Evolutionary conservation across 2,329 filamentous ascomycete genomes (phyloP).

Genomic region (Epichloe sibirici): DNA sequence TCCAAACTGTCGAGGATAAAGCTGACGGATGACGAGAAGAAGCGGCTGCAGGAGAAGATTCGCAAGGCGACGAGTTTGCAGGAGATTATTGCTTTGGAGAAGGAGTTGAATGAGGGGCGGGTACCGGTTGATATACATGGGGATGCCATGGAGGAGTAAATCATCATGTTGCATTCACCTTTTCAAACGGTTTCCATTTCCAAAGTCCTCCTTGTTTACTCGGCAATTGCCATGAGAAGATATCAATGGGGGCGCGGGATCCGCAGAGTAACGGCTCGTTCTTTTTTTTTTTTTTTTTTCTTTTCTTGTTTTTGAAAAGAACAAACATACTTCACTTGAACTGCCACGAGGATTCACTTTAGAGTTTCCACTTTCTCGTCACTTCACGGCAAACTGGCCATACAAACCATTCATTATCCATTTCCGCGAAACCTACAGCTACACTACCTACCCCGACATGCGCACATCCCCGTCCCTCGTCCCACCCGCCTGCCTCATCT

Average conservation of each 20-base stretch:
- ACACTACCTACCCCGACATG: constrained; percentile 40
- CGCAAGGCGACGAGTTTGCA: constrained; percentile 77
- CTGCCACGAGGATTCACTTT: no score
- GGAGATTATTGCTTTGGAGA: constrained; percentile 83
- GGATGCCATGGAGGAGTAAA: constrained; percentile 49
- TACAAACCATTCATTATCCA: no score
- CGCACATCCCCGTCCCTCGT: constrained; percentile 40
- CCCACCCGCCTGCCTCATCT: constrained; percentile 35
- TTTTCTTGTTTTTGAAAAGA: not conserved
- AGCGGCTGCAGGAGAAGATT: constrained; percentile 75
- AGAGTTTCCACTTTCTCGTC: no score
- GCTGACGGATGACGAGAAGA: constrained; percentile 79
- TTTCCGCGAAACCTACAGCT: not conserved
- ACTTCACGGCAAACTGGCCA: no score
- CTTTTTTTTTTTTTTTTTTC: not conserved
- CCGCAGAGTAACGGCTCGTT: no score
- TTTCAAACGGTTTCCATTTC: no score
- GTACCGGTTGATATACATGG: constrained; percentile 57
- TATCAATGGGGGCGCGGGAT: no score
- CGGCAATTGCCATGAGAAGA: no score
- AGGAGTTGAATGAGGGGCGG: constrained; percentile 79
- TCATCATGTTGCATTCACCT: not conserved
- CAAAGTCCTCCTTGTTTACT: no score
- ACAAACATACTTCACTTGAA: no score
- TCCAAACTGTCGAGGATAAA: constrained; percentile 66